These are phyloP conservation scores for Aureobasidium pullulans DNA, from an alignment of 2,329 filamentous ascomycete species.

Conservation along the genomic window DNA sequence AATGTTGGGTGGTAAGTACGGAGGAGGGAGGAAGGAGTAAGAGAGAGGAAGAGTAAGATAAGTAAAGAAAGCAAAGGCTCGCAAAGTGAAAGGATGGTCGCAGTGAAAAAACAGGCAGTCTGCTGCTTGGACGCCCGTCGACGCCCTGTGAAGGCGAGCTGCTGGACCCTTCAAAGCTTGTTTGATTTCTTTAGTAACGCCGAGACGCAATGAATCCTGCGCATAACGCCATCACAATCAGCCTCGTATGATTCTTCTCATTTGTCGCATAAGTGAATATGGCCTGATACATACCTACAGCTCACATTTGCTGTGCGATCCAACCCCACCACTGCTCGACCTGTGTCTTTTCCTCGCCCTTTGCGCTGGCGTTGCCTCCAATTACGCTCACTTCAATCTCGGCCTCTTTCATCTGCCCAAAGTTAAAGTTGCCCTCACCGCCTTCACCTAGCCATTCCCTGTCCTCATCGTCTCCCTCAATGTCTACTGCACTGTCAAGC, in stretches of 20 bases:
- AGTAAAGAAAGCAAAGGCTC: not conserved
- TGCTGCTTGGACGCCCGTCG: not conserved
- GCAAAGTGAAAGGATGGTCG: too few relatives aligned
- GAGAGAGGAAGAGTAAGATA: not conserved
- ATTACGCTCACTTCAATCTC: constrained; percentile 70
- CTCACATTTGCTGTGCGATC: constrained; percentile 68
- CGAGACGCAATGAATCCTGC: not conserved
- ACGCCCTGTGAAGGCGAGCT: not conserved
- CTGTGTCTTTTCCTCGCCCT: constrained; percentile 48
- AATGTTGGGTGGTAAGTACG: constrained; percentile 17
- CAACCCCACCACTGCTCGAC: constrained; percentile 84
- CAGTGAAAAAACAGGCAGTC: not conserved
- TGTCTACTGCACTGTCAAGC: constrained; percentile 69
- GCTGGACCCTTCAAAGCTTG: constrained; percentile 7
- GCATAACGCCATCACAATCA: not conserved
- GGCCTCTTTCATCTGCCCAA: constrained; percentile 75
- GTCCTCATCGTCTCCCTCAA: constrained; percentile 65
- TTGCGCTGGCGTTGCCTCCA: constrained; percentile 62
- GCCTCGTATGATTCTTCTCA: not conserved
- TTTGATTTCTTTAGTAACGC: constrained; percentile 6
- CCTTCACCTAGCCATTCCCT: constrained; percentile 72
- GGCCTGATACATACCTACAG: not conserved
- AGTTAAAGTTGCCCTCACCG: constrained; percentile 69
- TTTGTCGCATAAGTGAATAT: not conserved
- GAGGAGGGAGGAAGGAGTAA: not conserved